Evolutionary conservation across 306 rosid species (phyloP).

Genomic region (Argentina anserina): DNA sequence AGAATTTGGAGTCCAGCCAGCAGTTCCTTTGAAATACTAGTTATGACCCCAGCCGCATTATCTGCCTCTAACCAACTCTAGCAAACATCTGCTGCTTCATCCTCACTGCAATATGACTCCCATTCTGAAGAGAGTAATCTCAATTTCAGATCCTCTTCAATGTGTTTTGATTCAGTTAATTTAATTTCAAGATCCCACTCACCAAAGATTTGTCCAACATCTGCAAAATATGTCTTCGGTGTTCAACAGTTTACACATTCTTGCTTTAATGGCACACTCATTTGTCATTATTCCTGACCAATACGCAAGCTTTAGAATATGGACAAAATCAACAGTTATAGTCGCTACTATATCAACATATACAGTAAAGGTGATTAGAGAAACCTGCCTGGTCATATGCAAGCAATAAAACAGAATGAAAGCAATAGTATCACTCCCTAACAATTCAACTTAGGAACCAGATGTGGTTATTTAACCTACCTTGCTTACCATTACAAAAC

Average conservation of each 20-base stretch:
- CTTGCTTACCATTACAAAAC: not conserved
- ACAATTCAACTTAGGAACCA: too few species aligned
- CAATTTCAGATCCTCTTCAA: constrained; percentile 45
- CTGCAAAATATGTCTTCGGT: constrained; percentile 61
- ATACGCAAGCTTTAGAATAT: constrained; percentile 9
- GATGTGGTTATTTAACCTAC: too few species aligned
- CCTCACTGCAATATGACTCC: constrained; percentile 47
- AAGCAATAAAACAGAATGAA: not conserved
- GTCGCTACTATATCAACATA: not conserved
- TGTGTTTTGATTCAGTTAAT: constrained; percentile 43
- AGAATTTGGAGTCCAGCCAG: constrained; percentile 59
- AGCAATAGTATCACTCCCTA: too few species aligned
- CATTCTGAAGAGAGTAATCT: constrained; percentile 41
- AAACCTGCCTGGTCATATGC: not conserved
- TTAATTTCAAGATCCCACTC: constrained; percentile 76
- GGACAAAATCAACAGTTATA: not conserved
- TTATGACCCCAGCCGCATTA: constrained; percentile 45
- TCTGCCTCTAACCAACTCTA: constrained; percentile 63
- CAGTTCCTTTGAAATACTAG: constrained; percentile 70
- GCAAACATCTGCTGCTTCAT: constrained; percentile 54
- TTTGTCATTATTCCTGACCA: constrained; percentile 44
- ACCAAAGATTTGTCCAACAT: constrained; percentile 76
- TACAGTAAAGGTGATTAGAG: not conserved
- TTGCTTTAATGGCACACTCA: constrained; percentile 21
- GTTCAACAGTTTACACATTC: constrained; percentile 49